Percentiles rank a stretch among this genome's conserved stretches.
Conservation (phyloP, 2,329 filamentous ascomycete genomes). For the Didymella arachidicola region DNA sequence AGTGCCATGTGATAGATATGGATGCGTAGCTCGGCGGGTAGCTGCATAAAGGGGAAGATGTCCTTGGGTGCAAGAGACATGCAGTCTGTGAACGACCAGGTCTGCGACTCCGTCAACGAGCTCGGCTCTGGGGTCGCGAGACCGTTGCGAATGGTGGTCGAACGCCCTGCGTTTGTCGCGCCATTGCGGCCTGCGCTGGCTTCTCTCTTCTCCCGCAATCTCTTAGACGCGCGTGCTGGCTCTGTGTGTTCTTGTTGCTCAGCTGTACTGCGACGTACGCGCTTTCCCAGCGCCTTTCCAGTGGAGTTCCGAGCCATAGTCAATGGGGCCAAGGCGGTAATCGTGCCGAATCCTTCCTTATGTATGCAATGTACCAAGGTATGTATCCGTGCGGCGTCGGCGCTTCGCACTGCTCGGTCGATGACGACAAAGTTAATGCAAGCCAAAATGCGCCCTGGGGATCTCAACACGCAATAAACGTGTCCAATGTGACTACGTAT, state of each 20-base stretch:
- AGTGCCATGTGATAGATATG: conserved; percentile 55
- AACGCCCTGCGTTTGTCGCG: not conserved
- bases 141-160: conserved; percentile 13
- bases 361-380: not conserved
- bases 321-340: not conserved
- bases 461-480: not conserved
- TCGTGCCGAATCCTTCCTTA: not conserved
- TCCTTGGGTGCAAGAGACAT: conserved; percentile 1
- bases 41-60: conserved; percentile 52
- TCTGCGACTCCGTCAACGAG: conserved; percentile 26
- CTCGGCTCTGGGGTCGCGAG: conserved; percentile 36
- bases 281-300: conserved; percentile 17
- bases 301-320: conserved; percentile 15
- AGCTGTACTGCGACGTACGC: conserved; percentile 7
- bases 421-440: conserved; percentile 4
- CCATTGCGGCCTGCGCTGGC: conserved; percentile 7
- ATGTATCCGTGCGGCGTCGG: conserved; percentile 1
- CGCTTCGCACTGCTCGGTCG: not conserved
- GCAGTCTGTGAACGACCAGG: not conserved
- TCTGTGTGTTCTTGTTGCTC: conserved; percentile 13
- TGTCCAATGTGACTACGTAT: not conserved
- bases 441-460: not conserved
- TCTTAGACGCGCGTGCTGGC: conserved; percentile 17
- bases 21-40: conserved; percentile 58
- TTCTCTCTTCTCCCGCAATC: conserved; percentile 14